A percentile compares a stretch with the other conserved stretches of the same genome.
These are phyloP conservation scores for Cutaneotrichosporon mucoides DNA, from an alignment of 1,284 basidiomycete genomes.

Conservation along the genomic window DNA sequence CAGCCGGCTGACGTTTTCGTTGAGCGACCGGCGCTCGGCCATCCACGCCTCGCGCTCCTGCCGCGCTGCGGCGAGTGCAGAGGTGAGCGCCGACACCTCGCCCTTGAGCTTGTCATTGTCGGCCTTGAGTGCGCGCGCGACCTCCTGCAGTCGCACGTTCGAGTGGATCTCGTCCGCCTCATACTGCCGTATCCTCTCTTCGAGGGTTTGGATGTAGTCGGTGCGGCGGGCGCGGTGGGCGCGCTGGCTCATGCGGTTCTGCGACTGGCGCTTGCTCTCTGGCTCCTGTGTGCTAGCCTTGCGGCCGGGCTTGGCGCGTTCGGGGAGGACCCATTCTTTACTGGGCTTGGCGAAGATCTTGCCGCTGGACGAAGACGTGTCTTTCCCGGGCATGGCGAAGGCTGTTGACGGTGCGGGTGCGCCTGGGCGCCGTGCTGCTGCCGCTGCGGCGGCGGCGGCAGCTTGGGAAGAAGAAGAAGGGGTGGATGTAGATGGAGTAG, in stretches of 20 bases:
- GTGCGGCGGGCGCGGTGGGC: constrained; percentile 88
- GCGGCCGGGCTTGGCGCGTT: constrained; percentile 81
- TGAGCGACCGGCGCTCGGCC: constrained; percentile 11
- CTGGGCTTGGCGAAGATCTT: constrained; percentile 57
- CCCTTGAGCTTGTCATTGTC: constrained; percentile 59
- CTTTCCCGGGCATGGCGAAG: constrained; percentile 28
- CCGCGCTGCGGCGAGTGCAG: constrained; percentile 61
- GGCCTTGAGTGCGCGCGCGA: constrained; percentile 80
- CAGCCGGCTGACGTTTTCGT: constrained; percentile 4
- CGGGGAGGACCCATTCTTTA: constrained; percentile 85
- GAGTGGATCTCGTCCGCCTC: constrained; percentile 87
- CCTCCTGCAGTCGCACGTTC: constrained; percentile 76
- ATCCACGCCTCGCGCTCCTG: constrained; percentile 50
- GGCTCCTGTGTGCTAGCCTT: constrained; percentile 73
- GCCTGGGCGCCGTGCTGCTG: background rate
- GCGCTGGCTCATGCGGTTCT: constrained; percentile 74
- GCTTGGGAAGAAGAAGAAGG: constrained; percentile 6
- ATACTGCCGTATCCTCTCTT: constrained; percentile 77
- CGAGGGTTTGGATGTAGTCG: constrained; percentile 81
- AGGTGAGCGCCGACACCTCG: constrained; percentile 57
- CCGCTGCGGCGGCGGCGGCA: background rate
- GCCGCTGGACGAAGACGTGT: constrained; percentile 46
- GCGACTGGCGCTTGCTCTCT: constrained; percentile 42
- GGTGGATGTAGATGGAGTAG: background rate
- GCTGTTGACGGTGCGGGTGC: constrained; percentile 2